A percentile compares a stretch with the other conserved stretches of the same genome.
Conservation (phyloP, 306 rosid species). For the Quercus alba region DNA sequence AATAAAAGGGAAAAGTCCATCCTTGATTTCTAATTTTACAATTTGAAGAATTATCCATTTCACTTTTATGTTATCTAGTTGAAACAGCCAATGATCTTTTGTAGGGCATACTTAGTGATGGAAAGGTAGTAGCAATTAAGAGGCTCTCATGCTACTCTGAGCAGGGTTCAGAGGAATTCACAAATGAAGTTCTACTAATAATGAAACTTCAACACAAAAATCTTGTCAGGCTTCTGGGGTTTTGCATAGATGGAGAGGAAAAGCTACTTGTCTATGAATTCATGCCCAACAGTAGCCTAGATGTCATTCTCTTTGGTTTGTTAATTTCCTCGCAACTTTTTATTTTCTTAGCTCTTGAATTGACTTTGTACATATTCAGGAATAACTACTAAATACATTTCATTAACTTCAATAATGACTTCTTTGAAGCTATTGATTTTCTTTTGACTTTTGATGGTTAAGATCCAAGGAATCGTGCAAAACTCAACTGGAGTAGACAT, state of each 20-base stretch:
- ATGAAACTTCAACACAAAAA: slow-evolving; percentile 72
- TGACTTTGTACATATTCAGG: background rate
- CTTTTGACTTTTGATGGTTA: background rate
- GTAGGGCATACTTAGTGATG: slow-evolving; percentile 42
- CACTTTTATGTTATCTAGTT: background rate
- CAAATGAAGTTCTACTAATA: slow-evolving; percentile 52
- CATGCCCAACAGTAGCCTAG: slow-evolving; percentile 62
- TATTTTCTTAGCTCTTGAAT: background rate
- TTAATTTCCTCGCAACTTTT: background rate
- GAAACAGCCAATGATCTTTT: background rate
- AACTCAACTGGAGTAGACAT: slow-evolving; percentile 38
- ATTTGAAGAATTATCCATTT: too few relatives aligned
- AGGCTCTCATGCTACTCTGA: slow-evolving; percentile 56
- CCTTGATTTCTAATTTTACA: too few relatives aligned
- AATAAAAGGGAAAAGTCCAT: too few relatives aligned
- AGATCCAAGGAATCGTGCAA: slow-evolving; percentile 29
- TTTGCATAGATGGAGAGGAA: slow-evolving; percentile 55
- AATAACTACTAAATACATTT: background rate
- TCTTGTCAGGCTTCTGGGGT: slow-evolving; percentile 71
- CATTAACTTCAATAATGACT: background rate
- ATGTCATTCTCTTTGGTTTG: slow-evolving; percentile 45
- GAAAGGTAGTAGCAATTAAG: slow-evolving; percentile 64
- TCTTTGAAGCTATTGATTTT: background rate
- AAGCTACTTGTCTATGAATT: slow-evolving; percentile 63
- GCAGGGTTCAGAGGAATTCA: slow-evolving; percentile 66